Conservation (phyloP, 495 filamentous ascomycete species). For the Trichoderma reesei region DNA sequence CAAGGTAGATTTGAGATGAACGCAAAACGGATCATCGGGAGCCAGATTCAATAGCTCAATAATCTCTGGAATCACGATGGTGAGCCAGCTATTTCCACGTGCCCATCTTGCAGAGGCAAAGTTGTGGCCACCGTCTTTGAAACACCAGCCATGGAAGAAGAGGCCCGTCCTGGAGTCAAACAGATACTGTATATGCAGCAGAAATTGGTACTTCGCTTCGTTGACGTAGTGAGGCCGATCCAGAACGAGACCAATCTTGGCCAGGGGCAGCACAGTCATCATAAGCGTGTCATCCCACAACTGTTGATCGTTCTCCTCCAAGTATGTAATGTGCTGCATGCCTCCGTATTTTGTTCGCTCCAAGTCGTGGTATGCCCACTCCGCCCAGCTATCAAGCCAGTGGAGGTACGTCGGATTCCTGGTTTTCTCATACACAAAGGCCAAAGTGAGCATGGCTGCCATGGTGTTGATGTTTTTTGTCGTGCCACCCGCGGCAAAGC, state of each 20-base stretch:
- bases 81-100: conserved; percentile 56
- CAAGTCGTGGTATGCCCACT: conserved; percentile 67
- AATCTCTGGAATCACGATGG: conserved; percentile 65
- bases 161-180: conserved; percentile 57
- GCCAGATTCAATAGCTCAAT: conserved; percentile 54
- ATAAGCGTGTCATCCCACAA: conserved; percentile 73
- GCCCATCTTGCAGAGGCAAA: conserved; percentile 64
- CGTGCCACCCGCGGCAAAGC: conserved; percentile 56
- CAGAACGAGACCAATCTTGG: conserved; percentile 62
- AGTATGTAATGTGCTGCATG: conserved; percentile 65
- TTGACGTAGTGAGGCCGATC: conserved; percentile 55
- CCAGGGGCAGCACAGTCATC: conserved; percentile 70
- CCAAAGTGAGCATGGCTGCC: conserved; percentile 61
- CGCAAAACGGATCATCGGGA: conserved; percentile 46
- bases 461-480: conserved; percentile 80
- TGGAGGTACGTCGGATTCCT: conserved; percentile 50
- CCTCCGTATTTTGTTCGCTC: conserved; percentile 58
- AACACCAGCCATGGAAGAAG: conserved; percentile 70
- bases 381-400: conserved; percentile 65
- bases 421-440: conserved; percentile 60
- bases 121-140: conserved; percentile 56
- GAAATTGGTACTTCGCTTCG: conserved; percentile 63
- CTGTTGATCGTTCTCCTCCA: conserved; percentile 54
- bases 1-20: conserved; percentile 50
- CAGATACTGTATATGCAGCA: conserved; percentile 62